These are phyloP conservation scores for Ambrosia hybrid DNA, from an alignment of 140 eudicot genomes.

Conservation along the genomic window DNA sequence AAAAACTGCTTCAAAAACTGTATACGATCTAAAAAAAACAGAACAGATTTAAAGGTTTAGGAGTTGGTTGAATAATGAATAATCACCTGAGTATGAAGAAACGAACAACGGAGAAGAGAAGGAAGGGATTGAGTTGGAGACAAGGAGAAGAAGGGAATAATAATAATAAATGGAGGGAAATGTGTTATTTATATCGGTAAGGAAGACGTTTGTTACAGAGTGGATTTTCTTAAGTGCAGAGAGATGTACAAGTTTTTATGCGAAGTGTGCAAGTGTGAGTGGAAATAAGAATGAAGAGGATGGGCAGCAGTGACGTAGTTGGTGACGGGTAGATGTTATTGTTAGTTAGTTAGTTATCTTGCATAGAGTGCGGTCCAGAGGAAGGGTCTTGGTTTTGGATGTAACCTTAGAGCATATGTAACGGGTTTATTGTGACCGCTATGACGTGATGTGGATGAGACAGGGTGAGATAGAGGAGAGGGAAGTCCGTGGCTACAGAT, in stretches of 20 bases:
- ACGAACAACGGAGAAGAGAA: slow-evolving; percentile 27
- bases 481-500: too few species aligned
- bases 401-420: too few species aligned
- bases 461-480: too few species aligned
- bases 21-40: too few species aligned
- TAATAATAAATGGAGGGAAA: slow-evolving; percentile 34
- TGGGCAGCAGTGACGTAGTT: background rate
- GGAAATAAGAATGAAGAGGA: background rate
- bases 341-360: too few species aligned
- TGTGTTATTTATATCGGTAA: slow-evolving; percentile 11
- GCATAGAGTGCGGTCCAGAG: too few species aligned
- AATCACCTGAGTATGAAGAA: slow-evolving; percentile 22
- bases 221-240: slow-evolving; percentile 2
- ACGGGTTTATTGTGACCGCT: too few species aligned
- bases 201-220: slow-evolving; percentile 15
- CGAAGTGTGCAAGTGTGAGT: background rate
- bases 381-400: too few species aligned
- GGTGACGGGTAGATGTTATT: too few species aligned
- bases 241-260: slow-evolving; percentile 4
- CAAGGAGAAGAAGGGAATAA: slow-evolving; percentile 27
- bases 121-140: slow-evolving; percentile 33
- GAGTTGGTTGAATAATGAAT: background rate
- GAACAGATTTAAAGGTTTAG: background rate
- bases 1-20: slow-evolving; percentile 4
- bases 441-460: too few species aligned